Conservation (phyloP, 768 basidiomycete species). For the Sarcodon sp. region DNA sequence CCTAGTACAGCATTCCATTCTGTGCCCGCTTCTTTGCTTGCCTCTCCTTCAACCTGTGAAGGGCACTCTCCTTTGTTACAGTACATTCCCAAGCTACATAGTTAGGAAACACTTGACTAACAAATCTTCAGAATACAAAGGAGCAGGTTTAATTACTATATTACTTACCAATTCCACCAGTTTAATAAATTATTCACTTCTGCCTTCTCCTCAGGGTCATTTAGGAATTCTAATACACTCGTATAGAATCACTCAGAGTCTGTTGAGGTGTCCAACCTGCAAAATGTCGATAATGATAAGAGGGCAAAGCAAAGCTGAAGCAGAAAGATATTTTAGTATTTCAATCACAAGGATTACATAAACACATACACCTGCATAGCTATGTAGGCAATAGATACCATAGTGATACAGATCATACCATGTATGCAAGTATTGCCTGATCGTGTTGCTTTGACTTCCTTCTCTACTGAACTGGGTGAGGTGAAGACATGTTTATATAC, state of each 20-base stretch:
- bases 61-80: too few relatives aligned
- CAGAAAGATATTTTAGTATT: too few relatives aligned
- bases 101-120: too few relatives aligned
- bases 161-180: not conserved
- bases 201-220: conserved; percentile 10
- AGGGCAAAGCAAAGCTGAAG: conserved; percentile 10
- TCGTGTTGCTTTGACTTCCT: conserved; percentile 13
- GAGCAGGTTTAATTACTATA: not conserved
- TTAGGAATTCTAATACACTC: conserved; percentile 9
- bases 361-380: too few relatives aligned
- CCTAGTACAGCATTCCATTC: too few relatives aligned
- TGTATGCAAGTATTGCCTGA: conserved; percentile 8
- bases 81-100: too few relatives aligned
- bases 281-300: conserved; percentile 8
- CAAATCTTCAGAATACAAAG: not conserved
- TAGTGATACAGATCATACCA: not conserved
- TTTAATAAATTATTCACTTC: conserved; percentile 3
- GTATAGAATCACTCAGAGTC: conserved; percentile 15
- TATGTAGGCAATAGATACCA: not conserved
- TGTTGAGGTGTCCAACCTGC: conserved; percentile 8
- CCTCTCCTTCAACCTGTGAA: too few relatives aligned
- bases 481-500: conserved; percentile 18
- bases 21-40: too few relatives aligned
- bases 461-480: conserved; percentile 17
- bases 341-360: too few relatives aligned